Conservation (phyloP, 148 eudicot genomes). For the Chenopodium suecicum region DNA sequence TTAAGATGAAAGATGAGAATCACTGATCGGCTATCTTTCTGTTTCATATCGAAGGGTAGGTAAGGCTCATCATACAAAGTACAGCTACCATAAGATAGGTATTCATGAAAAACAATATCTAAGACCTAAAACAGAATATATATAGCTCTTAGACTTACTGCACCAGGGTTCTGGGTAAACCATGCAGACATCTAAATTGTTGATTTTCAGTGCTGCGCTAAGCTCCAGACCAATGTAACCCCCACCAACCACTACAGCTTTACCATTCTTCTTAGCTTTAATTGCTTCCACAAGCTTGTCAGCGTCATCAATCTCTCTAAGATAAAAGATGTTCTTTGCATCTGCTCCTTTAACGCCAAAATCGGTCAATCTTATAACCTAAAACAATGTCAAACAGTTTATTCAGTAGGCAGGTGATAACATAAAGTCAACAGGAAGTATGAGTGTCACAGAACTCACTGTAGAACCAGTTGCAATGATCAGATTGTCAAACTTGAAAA, state of each 20-base stretch:
- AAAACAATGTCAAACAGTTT: conserved; percentile 21
- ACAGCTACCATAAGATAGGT: not conserved
- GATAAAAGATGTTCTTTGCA: conserved; percentile 79
- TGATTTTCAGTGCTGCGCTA: conserved; percentile 73
- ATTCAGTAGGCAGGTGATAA: not conserved
- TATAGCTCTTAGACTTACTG: conserved; percentile 64
- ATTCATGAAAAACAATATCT: not conserved
- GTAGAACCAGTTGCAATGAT: conserved; percentile 91
- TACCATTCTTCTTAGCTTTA: conserved; percentile 78
- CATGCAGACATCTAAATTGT: conserved; percentile 85
- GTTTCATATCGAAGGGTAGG: no score
- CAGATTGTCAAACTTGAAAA: conserved; percentile 59
- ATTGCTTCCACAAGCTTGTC: conserved; percentile 81
- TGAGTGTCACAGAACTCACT: conserved; percentile 40
- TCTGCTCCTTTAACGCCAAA: conserved; percentile 96
- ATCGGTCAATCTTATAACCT: conserved; percentile 85
- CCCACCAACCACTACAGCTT: conserved; percentile 91
- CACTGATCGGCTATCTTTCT: not conserved
- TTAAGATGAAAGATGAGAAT: not conserved
- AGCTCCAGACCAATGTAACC: conserved; percentile 99
- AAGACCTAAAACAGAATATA: not conserved
- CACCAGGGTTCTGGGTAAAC: conserved; percentile 99
- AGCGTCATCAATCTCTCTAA: conserved; percentile 95
- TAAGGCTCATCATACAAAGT: not conserved
- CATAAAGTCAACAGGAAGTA: not conserved